phyloP scores from a whole-genome alignment of 345 rosid species.

The Salix suchowensis region DNA sequence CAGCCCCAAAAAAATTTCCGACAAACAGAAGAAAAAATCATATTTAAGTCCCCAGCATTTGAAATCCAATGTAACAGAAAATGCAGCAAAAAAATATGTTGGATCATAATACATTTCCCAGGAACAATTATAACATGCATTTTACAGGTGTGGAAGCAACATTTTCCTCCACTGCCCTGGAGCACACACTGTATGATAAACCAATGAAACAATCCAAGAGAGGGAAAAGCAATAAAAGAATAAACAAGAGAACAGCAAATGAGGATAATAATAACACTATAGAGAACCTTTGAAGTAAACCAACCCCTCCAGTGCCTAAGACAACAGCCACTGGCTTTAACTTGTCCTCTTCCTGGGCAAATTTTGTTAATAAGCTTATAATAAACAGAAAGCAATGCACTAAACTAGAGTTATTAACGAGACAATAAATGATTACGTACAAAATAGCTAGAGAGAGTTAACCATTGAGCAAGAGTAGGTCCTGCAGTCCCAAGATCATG shows the following conservation, averaged over 20 bases:
- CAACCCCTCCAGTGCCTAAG: conserved; percentile 78
- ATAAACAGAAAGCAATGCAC: background rate
- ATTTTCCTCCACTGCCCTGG: conserved; percentile 76
- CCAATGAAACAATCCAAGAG: background rate
- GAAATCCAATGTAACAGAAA: background rate
- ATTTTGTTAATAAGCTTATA: background rate
- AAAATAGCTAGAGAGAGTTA: background rate
- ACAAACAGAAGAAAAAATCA: background rate
- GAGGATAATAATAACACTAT: background rate
- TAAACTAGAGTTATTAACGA: background rate
- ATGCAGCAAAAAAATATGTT: background rate
- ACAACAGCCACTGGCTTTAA: conserved; percentile 82
- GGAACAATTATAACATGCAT: conserved; percentile 73
- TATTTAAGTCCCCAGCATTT: background rate
- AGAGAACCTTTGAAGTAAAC: conserved; percentile 63
- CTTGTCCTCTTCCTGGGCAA: conserved; percentile 72
- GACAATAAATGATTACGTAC: background rate
- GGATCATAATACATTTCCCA: conserved; percentile 51
- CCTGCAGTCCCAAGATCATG: background rate
- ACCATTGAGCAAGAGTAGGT: background rate
- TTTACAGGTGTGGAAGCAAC: conserved; percentile 80
- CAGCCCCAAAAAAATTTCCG: conserved; percentile 33
- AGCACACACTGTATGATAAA: conserved; percentile 47
- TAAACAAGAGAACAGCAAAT: background rate
- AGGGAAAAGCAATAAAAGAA: background rate